Conservation (phyloP, 2,329 filamentous ascomycete genomes). For the Diplodia scrobiculata region DNA sequence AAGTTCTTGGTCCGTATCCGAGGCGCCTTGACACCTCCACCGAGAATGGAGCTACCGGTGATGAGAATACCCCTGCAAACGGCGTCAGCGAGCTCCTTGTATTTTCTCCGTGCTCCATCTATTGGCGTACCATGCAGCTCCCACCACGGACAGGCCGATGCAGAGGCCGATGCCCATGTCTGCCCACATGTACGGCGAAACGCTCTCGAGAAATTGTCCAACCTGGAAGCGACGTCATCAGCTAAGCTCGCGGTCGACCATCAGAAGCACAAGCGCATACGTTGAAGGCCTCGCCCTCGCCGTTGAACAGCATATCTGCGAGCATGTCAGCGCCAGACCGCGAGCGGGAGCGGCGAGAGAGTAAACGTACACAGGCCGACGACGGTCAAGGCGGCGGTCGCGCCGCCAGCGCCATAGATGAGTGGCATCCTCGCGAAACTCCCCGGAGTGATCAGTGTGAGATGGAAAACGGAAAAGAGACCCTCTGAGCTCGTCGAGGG, state of each 20-base stretch:
- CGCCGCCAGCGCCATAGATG: constrained; percentile 68
- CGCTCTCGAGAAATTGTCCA: constrained; percentile 88
- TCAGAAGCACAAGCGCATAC: constrained; percentile 53
- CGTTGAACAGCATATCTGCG: constrained; percentile 97
- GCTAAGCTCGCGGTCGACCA: constrained; percentile 4
- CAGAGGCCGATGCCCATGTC: constrained; percentile 87
- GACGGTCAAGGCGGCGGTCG: constrained; percentile 67
- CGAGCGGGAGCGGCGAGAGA: not conserved
- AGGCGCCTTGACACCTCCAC: constrained; percentile 92
- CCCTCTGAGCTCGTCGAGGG: constrained; percentile 21
- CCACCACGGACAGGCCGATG: constrained; percentile 93
- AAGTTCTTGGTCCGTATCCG: constrained; percentile 99
- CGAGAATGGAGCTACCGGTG: constrained; percentile 94
- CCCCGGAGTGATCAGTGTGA: not conserved
- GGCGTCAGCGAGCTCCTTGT: constrained; percentile 33
- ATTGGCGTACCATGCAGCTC: constrained; percentile 83
- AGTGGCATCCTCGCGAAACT: constrained; percentile 63
- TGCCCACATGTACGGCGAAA: constrained; percentile 95
- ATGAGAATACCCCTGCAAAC: constrained; percentile 92
- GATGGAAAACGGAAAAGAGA: constrained; percentile 19
- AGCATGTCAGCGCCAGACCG: constrained; percentile 9
- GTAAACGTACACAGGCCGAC: constrained; percentile 73
- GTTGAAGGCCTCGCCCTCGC: constrained; percentile 94
- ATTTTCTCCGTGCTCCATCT: not conserved
- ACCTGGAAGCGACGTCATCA: constrained; percentile 57